Evolutionary conservation across 352 stramenopile species (phyloP).

Genomic region (Blastocystis sp.): DNA sequence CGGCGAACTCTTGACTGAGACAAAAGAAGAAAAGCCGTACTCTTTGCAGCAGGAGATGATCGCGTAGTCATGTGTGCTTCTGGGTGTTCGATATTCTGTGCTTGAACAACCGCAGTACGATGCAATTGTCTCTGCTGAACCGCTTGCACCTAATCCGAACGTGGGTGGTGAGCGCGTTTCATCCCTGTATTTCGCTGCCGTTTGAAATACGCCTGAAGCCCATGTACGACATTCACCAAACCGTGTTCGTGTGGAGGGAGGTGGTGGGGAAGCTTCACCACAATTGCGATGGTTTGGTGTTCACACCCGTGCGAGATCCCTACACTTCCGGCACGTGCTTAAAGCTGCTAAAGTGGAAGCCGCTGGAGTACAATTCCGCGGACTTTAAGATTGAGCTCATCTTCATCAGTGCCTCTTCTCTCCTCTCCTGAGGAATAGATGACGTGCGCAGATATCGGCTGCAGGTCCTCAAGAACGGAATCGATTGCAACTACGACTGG

Average conservation of each 20-base stretch:
- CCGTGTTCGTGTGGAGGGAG: constrained; percentile 58
- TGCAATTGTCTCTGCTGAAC: constrained; percentile 30
- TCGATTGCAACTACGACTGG: constrained; percentile 60
- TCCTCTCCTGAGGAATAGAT: not conserved
- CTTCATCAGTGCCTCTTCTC: not conserved
- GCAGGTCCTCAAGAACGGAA: constrained; percentile 21
- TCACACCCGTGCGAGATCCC: constrained; percentile 44
- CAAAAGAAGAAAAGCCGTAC: constrained; percentile 29
- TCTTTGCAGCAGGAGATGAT: not conserved
- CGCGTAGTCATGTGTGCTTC: constrained; percentile 42
- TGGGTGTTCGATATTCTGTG: constrained; percentile 67
- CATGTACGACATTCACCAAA: constrained; percentile 68
- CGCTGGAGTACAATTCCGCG: constrained; percentile 40
- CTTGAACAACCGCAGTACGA: constrained; percentile 33
- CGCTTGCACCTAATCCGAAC: constrained; percentile 58
- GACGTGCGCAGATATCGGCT: constrained; percentile 1
- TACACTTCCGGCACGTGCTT: constrained; percentile 19
- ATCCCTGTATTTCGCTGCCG: not conserved
- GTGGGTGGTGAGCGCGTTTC: constrained; percentile 14
- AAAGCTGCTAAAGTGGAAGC: constrained; percentile 67
- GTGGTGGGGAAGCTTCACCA: constrained; percentile 45
- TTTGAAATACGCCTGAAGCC: constrained; percentile 67
- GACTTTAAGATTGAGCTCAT: constrained; percentile 55
- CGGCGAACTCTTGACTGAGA: constrained; percentile 32
- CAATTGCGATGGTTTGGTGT: constrained; percentile 63